Evolutionary conservation across 176 grass and related monocot genomes (phyloP), one percentile per base, ranked within the genome.

Genomic region (Panicum miliaceum): DNA sequence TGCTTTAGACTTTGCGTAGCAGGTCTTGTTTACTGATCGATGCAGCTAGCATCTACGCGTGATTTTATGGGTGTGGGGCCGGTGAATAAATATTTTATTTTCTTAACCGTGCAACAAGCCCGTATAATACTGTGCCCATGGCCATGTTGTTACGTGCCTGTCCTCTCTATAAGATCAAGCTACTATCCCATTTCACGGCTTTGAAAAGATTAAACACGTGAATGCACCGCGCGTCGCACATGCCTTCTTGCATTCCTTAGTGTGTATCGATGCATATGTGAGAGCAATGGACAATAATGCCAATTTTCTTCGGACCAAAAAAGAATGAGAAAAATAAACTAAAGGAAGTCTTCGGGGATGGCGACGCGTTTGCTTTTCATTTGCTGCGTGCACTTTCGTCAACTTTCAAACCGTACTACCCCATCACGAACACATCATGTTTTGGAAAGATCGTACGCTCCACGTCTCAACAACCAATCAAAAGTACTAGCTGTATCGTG

Each of bases 401-500:
- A 63, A 73, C 80, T 34, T 46, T 40, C 40, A 77, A 41, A 69
- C 40, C 68, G 42, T 26, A 26, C 23, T 23, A 29, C n/a, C n/a
- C n/a, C 59, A 66, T 47, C 63, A 36, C 26, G 43, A 7, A 51
- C 16, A 65, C 60, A 47, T 47, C 59, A 64, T 50, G 60, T 7
- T 64, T 79, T 79, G 42, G 43, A 79, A 79, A 8, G 18, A n/a
- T 80, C 61, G 45, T 66, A 80, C 77, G 51, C 42, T 19, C 77
- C 57, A 51, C 27, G 77, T 66, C 43, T 48, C 43, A 51, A 51
- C 43, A 36, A 65, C 76, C 59, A 79, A 34, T 48, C 60, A 22
- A 32, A 48, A n/a, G 5, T 11, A 38, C 25, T 75, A 71, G 41
- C 41, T 71, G 18, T 19, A 32, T 29, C 64, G 20, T 35, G 57